A percentile compares a stretch with the other conserved stretches of the same genome.
phyloP scores from a whole-genome alignment of 768 basidiomycete species.

The Rhodocollybia butyracea region DNA sequence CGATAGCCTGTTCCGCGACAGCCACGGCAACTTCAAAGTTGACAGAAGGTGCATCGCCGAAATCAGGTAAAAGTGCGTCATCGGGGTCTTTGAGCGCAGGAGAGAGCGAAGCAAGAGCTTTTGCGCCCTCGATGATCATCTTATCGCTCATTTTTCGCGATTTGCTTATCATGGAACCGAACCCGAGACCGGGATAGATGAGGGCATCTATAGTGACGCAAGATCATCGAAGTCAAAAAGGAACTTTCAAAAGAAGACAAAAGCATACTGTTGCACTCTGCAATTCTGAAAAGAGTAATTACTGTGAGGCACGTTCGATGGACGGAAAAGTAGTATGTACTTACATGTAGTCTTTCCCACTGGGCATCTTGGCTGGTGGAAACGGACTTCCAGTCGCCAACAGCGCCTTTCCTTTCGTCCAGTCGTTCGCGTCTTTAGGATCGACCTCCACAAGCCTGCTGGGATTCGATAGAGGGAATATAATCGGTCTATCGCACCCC shows the following conservation, averaged over 20 bases:
- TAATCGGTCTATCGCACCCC: slow-evolving; percentile 70
- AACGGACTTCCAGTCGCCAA: slow-evolving; percentile 87
- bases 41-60: slow-evolving; percentile 66
- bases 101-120: slow-evolving; percentile 69
- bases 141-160: slow-evolving; percentile 67
- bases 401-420: slow-evolving; percentile 78
- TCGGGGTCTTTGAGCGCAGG: slow-evolving; percentile 74
- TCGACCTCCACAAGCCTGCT: slow-evolving; percentile 72
- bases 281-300: slow-evolving; percentile 46
- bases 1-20: slow-evolving; percentile 73
- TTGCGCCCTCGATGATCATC: slow-evolving; percentile 87
- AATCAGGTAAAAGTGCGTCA: slow-evolving; percentile 70
- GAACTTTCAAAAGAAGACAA: not conserved
- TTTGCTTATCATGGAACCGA: slow-evolving; percentile 70
- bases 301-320: too few species aligned
- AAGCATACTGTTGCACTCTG: slow-evolving; percentile 64
- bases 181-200: slow-evolving; percentile 84
- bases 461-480: slow-evolving; percentile 84
- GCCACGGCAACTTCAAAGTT: slow-evolving; percentile 82
- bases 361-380: slow-evolving; percentile 62
- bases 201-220: slow-evolving; percentile 66
- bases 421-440: slow-evolving; percentile 67
- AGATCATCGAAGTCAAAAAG: too few species aligned
- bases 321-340: slow-evolving; percentile 22
- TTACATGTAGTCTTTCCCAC: slow-evolving; percentile 64